These are phyloP conservation scores for Tetraselmis striata DNA, from an alignment of 139 green algal species.

Conservation along the genomic window DNA sequence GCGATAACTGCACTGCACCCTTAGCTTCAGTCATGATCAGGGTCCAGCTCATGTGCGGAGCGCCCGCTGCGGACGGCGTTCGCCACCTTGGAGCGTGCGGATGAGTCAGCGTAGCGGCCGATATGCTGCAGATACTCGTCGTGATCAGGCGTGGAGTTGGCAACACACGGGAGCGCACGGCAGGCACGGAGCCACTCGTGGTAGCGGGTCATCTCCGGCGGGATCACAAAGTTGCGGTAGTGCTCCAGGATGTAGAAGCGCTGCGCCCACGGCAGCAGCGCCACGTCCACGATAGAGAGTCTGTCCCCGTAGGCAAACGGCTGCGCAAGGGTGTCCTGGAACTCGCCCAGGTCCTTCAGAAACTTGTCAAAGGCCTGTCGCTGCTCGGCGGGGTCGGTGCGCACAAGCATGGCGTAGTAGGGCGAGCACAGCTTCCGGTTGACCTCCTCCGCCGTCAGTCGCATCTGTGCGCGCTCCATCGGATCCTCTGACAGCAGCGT, in stretches of 20 bases:
- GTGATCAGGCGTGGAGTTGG: slow-evolving; percentile 1
- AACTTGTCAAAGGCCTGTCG: slow-evolving; percentile 18
- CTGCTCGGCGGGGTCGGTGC: slow-evolving; percentile 14
- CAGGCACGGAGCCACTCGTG: slow-evolving; percentile 7
- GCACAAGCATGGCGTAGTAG: slow-evolving; percentile 21
- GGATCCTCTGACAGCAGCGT: slow-evolving; percentile 6
- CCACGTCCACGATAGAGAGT: slow-evolving; percentile 9
- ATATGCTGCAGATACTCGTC: background rate
- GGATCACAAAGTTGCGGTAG: slow-evolving; percentile 15
- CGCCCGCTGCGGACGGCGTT: background rate
- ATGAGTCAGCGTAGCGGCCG: background rate
- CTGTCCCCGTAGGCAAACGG: background rate
- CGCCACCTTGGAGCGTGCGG: background rate
- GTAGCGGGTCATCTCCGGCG: background rate
- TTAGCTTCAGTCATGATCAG: background rate
- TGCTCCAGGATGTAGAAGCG: slow-evolving; percentile 14
- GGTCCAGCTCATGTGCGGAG: background rate
- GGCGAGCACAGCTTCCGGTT: slow-evolving; percentile 14
- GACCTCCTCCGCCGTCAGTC: slow-evolving; percentile 7
- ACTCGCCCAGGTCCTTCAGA: slow-evolving; percentile 7
- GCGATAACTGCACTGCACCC: no score
- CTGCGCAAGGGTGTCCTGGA: background rate
- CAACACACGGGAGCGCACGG: background rate
- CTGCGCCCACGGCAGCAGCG: slow-evolving; percentile 18
- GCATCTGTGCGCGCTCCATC: slow-evolving; percentile 7